These are phyloP conservation scores for Xylariaceae sp. DNA, from an alignment of 2,329 filamentous ascomycete genomes.

Conservation along the genomic window DNA sequence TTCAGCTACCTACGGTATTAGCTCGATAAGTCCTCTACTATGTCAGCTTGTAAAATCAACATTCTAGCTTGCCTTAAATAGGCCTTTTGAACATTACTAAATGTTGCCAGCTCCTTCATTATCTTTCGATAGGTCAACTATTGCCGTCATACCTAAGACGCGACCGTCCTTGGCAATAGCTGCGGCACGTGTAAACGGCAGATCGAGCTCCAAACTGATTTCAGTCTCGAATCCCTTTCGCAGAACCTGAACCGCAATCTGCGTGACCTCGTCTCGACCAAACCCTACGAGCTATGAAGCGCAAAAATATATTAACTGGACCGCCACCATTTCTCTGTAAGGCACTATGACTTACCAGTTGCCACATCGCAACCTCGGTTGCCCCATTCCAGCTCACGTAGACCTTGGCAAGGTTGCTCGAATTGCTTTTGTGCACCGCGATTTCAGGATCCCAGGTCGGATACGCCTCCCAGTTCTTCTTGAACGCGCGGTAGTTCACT, in stretches of 20 bases:
- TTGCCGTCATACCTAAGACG: conserved; percentile 11
- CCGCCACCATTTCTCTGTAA: neutral
- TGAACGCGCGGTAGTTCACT: conserved; percentile 33
- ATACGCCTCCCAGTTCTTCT: conserved; percentile 29
- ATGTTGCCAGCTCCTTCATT: neutral
- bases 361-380: conserved; percentile 19
- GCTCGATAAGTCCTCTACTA: no score
- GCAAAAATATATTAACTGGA: neutral
- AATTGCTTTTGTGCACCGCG: neutral
- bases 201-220: conserved; percentile 1
- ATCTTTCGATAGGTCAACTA: neutral
- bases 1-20: no score
- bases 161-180: conserved; percentile 10
- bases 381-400: conserved; percentile 22
- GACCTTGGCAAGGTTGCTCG: neutral
- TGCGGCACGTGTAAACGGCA: conserved; percentile 6
- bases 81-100: neutral
- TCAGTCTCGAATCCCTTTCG: conserved; percentile 17
- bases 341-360: conserved; percentile 11
- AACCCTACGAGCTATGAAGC: conserved; percentile 4
- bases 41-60: no score
- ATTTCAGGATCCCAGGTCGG: conserved; percentile 20
- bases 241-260: neutral
- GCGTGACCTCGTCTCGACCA: neutral
- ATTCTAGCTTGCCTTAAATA: neutral